phyloP scores from a whole-genome alignment of 1,284 basidiomycete genomes.

The Rhodotorula mucilaginosa region DNA sequence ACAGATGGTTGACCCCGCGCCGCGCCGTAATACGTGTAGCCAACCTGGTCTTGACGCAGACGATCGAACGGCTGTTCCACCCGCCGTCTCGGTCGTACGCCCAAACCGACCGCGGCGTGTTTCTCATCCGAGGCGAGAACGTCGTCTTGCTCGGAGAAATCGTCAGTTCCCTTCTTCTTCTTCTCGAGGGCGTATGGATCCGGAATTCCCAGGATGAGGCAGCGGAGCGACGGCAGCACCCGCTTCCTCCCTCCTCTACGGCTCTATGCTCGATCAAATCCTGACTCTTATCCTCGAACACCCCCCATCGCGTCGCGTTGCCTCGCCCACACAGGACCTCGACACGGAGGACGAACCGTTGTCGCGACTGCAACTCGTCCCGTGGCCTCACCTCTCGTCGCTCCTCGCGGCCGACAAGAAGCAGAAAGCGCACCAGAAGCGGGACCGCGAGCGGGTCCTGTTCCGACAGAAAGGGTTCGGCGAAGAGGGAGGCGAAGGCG shows the following conservation, averaged over 20 bases:
- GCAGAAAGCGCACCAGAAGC: constrained; percentile 54
- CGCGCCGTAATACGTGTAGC: constrained; percentile 34
- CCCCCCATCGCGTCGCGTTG: not conserved
- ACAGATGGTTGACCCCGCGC: not conserved
- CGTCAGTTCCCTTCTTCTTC: constrained; percentile 62
- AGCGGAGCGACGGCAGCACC: not conserved
- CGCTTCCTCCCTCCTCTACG: not conserved
- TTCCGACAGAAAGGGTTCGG: constrained; percentile 77
- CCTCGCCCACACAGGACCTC: constrained; percentile 65
- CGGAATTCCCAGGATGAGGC: not conserved
- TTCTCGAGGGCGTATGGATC: no score
- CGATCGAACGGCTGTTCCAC: constrained; percentile 75
- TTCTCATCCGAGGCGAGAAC: constrained; percentile 96
- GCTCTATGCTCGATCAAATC: not conserved
- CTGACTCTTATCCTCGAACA: not conserved
- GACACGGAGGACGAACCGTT: constrained; percentile 82
- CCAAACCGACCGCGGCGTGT: constrained; percentile 80
- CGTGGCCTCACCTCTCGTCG: constrained; percentile 59
- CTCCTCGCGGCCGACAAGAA: constrained; percentile 65
- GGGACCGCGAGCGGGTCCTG: constrained; percentile 66
- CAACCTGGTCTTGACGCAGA: constrained; percentile 51
- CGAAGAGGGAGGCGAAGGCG: constrained; percentile 86
- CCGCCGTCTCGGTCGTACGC: constrained; percentile 65
- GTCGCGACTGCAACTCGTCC: constrained; percentile 66
- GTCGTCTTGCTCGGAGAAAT: constrained; percentile 96